Evolutionary conservation across 257 asterid genomes (phyloP).

Genomic region (Nicotiana undulata): DNA sequence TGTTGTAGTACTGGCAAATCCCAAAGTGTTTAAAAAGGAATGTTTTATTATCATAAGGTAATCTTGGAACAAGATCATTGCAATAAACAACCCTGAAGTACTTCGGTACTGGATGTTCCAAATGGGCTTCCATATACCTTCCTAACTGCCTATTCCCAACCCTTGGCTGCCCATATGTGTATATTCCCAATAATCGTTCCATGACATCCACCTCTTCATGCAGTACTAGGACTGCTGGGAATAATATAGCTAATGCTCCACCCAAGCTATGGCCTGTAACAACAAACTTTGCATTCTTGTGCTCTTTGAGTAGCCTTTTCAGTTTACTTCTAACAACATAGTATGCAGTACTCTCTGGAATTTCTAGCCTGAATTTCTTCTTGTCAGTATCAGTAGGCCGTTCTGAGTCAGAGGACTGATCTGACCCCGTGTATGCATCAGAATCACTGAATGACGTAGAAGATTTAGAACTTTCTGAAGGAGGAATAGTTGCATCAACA

Average conservation of each 20-base stretch:
- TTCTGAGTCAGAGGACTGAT: constrained; percentile 17
- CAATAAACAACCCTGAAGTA: constrained; percentile 77
- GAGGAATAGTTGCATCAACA: constrained; percentile 7
- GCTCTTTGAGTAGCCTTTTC: constrained; percentile 48
- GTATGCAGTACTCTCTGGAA: constrained; percentile 60
- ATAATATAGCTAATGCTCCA: constrained; percentile 84
- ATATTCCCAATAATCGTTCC: constrained; percentile 51
- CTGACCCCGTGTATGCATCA: constrained; percentile 10
- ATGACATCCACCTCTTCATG: constrained; percentile 55
- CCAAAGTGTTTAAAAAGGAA: constrained; percentile 94
- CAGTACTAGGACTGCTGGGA: constrained; percentile 62
- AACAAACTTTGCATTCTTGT: constrained; percentile 61
- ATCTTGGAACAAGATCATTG: constrained; percentile 88
- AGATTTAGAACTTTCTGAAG: constrained; percentile 15
- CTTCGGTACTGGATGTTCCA: constrained; percentile 47
- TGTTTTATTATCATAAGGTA: constrained; percentile 78
- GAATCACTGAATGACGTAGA: constrained; percentile 9
- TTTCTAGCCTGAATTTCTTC: constrained; percentile 18
- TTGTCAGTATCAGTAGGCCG: neutral
- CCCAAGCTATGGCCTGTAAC: constrained; percentile 95
- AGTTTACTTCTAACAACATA: constrained; percentile 49
- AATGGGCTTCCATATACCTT: constrained; percentile 49
- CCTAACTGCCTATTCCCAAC: constrained; percentile 62
- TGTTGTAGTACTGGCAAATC: constrained; percentile 60
- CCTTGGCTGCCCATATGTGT: constrained; percentile 91